A percentile compares a stretch with the other conserved stretches of the same genome.
Conservation (phyloP, 441 rosid genomes). For the Jatropha podagrica region DNA sequence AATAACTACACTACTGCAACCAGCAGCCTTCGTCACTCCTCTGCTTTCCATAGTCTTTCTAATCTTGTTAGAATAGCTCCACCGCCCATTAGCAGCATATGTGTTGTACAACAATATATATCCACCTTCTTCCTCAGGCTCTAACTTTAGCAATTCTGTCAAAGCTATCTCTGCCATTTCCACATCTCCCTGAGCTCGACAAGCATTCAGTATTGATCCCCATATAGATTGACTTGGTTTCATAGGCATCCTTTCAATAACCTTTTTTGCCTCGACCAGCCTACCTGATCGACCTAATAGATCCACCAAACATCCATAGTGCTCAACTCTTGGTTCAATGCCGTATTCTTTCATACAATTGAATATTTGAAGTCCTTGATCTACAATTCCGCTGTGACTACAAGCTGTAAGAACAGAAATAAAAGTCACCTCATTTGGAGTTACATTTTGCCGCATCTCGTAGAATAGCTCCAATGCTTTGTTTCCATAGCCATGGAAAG, state of each 20-base stretch:
- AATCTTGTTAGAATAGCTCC: slow-evolving; percentile 39
- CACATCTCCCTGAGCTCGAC: slow-evolving; percentile 36
- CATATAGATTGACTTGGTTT: slow-evolving; percentile 46
- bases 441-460: slow-evolving; percentile 41
- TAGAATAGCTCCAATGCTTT: slow-evolving; percentile 49
- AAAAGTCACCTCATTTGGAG: slow-evolving; percentile 49
- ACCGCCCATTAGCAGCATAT: slow-evolving; percentile 45
- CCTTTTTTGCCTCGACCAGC: slow-evolving; percentile 43
- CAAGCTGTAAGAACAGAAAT: slow-evolving; percentile 57
- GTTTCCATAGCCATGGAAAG: slow-evolving; percentile 52
- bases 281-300: slow-evolving; percentile 54
- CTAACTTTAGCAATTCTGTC: slow-evolving; percentile 40
- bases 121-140: slow-evolving; percentile 59
- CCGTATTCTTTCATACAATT: slow-evolving; percentile 42
- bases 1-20: slow-evolving; percentile 44
- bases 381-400: slow-evolving; percentile 52
- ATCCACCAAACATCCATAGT: slow-evolving; percentile 65
- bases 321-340: slow-evolving; percentile 48
- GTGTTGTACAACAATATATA: slow-evolving; percentile 49
- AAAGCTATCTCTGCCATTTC: slow-evolving; percentile 56
- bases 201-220: slow-evolving; percentile 55
- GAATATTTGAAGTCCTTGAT: slow-evolving; percentile 43
- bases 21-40: slow-evolving; percentile 52
- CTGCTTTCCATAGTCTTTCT: slow-evolving; percentile 48
- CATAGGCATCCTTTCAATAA: slow-evolving; percentile 45